Conservation (phyloP, 208 protist genomes). For the Angomonas deanei region DNA sequence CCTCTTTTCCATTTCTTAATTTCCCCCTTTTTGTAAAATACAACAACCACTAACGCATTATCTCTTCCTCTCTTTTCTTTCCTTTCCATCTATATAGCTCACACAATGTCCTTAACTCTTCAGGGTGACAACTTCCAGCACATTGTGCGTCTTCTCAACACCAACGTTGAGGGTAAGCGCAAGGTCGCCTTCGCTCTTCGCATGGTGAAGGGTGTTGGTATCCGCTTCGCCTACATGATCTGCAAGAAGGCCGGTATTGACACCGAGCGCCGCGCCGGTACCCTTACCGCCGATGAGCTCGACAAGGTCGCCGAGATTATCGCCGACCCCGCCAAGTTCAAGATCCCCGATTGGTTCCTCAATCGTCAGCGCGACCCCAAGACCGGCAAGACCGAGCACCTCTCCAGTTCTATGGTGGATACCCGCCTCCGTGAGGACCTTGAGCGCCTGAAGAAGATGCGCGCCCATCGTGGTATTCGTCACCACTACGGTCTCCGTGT, state of each 20-base stretch:
- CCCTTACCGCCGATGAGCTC: slow-evolving; percentile 92
- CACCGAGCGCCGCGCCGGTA: slow-evolving; percentile 93
- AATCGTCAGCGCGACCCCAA: slow-evolving; percentile 99
- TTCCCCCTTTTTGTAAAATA: neutral
- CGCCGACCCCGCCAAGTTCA: slow-evolving; percentile 97
- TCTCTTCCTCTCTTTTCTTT: slow-evolving; percentile 10
- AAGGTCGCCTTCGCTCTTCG: slow-evolving; percentile 98
- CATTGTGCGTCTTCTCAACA: slow-evolving; percentile 99
- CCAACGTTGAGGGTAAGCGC: slow-evolving; percentile 98
- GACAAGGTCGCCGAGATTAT: slow-evolving; percentile 98
- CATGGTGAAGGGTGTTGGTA: slow-evolving; percentile 99
- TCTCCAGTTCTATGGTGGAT: slow-evolving; percentile 96
- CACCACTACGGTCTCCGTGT: slow-evolving; percentile 98
- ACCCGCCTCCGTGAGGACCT: slow-evolving; percentile 99
- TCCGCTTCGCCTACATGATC: slow-evolving; percentile 97
- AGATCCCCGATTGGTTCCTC: slow-evolving; percentile 99
- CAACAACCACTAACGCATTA: neutral
- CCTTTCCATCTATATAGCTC: slow-evolving; percentile 8
- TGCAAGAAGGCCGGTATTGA: slow-evolving; percentile 99
- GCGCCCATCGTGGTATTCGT: slow-evolving; percentile 97
- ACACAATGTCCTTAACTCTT: slow-evolving; percentile 39
- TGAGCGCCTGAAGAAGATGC: slow-evolving; percentile 99
- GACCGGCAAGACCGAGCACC: slow-evolving; percentile 97
- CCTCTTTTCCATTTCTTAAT: neutral
- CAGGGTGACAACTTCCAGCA: slow-evolving; percentile 96